A percentile compares a stretch with the other conserved stretches of the same genome.
Evolutionary conservation across 345 rosid species (phyloP).

Genomic region (Raphanus sativus): DNA sequence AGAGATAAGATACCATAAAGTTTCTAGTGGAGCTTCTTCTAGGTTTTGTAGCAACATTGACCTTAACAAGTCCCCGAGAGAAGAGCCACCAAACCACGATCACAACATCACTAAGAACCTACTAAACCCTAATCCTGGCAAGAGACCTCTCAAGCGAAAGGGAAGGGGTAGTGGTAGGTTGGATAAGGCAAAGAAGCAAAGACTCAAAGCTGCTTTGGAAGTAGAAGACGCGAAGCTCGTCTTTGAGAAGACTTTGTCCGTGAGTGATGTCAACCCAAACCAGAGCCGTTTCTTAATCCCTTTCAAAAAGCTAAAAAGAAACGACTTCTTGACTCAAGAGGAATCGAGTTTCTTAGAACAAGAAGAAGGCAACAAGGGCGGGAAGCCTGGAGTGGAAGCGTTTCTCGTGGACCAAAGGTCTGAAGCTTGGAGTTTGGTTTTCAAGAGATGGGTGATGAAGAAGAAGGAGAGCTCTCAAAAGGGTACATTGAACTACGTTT

Average conservation of each 20-base stretch:
- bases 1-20: background rate
- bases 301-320: background rate
- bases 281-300: background rate
- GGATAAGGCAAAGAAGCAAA: background rate
- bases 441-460: background rate
- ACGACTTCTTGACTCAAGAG: background rate
- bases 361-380: background rate
- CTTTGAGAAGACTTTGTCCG: background rate
- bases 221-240: background rate
- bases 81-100: background rate
- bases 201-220: background rate
- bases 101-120: background rate
- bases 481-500: background rate
- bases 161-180: background rate
- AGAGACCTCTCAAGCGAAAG: background rate
- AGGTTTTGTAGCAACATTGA: background rate
- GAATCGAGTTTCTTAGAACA: background rate
- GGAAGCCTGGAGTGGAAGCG: background rate
- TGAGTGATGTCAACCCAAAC: background rate
- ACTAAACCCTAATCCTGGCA: background rate
- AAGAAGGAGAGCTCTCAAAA: background rate
- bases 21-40: background rate
- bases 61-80: background rate
- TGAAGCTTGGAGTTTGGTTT: background rate
- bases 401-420: background rate